phyloP scores from a whole-genome alignment of 441 rosid genomes.

The Macaranga tanarius region DNA sequence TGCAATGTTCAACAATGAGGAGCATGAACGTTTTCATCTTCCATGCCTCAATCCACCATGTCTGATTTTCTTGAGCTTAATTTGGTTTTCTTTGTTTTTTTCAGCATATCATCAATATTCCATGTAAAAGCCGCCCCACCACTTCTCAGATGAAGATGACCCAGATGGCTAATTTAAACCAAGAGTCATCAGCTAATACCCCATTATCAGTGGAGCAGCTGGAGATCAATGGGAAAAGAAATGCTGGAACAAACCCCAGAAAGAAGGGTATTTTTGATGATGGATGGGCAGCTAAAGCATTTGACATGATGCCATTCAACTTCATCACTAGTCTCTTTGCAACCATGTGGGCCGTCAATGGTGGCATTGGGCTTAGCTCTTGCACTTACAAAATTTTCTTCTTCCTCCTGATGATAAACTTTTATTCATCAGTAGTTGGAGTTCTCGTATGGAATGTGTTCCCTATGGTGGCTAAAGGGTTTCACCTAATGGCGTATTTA shows the following conservation, averaged over 20 bases:
- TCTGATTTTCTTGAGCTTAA: no score
- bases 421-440: conserved; percentile 7
- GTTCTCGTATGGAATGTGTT: neutral
- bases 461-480: neutral
- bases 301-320: conserved; percentile 7
- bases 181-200: neutral
- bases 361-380: neutral
- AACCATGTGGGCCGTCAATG: neutral
- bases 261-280: conserved; percentile 1
- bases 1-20: no score
- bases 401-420: neutral
- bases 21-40: no score
- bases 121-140: neutral
- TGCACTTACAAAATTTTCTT: neutral
- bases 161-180: neutral
- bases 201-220: no score
- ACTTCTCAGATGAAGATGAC: neutral
- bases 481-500: conserved; percentile 11
- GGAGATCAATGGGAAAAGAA: neutral
- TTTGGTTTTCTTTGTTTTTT: no score
- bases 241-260: neutral
- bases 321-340: conserved; percentile 14
- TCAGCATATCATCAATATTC: no score
- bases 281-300: neutral
- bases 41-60: no score